These are phyloP conservation scores for Vitis labrusca DNA, from an alignment of 164 flowering plant species.

Conservation along the genomic window DNA sequence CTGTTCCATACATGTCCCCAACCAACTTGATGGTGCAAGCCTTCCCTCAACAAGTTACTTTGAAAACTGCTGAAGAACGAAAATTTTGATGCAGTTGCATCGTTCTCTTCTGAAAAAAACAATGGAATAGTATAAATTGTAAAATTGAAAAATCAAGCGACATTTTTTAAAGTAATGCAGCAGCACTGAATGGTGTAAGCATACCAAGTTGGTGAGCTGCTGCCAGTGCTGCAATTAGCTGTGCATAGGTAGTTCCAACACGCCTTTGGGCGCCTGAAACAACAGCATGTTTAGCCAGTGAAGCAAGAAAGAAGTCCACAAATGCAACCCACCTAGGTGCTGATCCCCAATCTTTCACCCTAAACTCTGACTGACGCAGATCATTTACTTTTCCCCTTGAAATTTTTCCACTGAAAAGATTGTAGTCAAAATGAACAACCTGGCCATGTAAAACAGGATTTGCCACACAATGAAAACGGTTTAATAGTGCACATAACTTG, in stretches of 20 bases:
- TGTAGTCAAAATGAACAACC: slow-evolving; percentile 87
- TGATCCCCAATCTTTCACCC: slow-evolving; percentile 98
- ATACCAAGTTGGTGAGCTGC: slow-evolving; percentile 75
- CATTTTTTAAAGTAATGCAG: too few species aligned
- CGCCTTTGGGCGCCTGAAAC: slow-evolving; percentile 92
- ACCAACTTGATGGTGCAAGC: slow-evolving; percentile 73
- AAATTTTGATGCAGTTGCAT: slow-evolving; percentile 36
- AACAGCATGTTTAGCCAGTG: slow-evolving; percentile 83
- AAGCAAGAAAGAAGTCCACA: slow-evolving; percentile 95
- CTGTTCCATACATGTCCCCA: slow-evolving; percentile 99
- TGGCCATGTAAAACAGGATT: slow-evolving; percentile 16
- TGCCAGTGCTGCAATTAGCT: slow-evolving; percentile 88
- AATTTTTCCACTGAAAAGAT: slow-evolving; percentile 59
- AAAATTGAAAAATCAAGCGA: too few species aligned
- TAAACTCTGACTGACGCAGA: slow-evolving; percentile 39
- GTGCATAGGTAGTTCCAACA: slow-evolving; percentile 97
- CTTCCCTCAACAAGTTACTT: slow-evolving; percentile 64
- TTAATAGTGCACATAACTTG: too few species aligned
- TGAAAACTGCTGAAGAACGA: slow-evolving; percentile 90
- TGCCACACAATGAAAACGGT: too few species aligned
- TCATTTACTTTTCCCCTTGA: slow-evolving; percentile 23
- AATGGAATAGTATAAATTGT: too few species aligned
- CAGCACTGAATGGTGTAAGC: not conserved
- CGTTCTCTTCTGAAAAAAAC: slow-evolving; percentile 43
- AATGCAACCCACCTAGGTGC: slow-evolving; percentile 99